Percentiles rank a stretch among this genome's conserved stretches.
Conservation (phyloP, 1,284 basidiomycete genomes). For the Leccinum subrobustum region DNA sequence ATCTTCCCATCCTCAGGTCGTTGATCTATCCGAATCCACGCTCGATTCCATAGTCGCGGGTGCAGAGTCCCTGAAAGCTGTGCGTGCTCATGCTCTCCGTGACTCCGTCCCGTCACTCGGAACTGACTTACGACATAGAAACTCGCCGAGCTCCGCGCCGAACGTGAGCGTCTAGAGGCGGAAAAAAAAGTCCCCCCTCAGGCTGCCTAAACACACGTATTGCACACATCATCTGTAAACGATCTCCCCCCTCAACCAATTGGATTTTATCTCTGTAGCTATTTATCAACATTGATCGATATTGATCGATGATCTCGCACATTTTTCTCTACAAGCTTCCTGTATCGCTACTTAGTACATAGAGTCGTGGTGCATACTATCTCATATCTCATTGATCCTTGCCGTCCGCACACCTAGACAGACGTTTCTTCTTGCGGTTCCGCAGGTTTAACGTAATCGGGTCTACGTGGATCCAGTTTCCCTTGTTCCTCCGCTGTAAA, state of each 20-base stretch:
- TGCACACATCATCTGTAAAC: constrained; percentile 17
- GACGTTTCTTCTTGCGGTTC: constrained; percentile 17
- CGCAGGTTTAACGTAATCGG: constrained; percentile 52
- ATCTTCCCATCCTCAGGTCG: constrained; percentile 41
- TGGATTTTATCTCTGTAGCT: constrained; percentile 33
- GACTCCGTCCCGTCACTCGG: neutral
- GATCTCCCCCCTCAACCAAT: constrained; percentile 25
- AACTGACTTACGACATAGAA: constrained; percentile 42
- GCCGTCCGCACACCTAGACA: constrained; percentile 15
- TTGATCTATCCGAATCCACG: constrained; percentile 67
- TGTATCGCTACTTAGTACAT: neutral
- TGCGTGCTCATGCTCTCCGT: constrained; percentile 34
- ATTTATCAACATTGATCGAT: neutral
- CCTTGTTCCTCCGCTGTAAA: constrained; percentile 74
- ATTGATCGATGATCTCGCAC: neutral
- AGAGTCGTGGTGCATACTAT: neutral
- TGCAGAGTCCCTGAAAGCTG: constrained; percentile 58
- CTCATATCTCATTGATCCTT: neutral
- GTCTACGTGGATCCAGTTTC: constrained; percentile 56
- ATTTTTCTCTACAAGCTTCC: neutral
- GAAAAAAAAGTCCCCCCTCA: constrained; percentile 34
- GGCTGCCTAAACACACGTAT: constrained; percentile 29
- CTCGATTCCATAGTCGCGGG: constrained; percentile 58
- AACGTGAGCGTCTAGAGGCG: constrained; percentile 48
- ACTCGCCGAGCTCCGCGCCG: constrained; percentile 55